phyloP scores from a whole-genome alignment of 345 rosid genomes.

The Acer saccharum region DNA sequence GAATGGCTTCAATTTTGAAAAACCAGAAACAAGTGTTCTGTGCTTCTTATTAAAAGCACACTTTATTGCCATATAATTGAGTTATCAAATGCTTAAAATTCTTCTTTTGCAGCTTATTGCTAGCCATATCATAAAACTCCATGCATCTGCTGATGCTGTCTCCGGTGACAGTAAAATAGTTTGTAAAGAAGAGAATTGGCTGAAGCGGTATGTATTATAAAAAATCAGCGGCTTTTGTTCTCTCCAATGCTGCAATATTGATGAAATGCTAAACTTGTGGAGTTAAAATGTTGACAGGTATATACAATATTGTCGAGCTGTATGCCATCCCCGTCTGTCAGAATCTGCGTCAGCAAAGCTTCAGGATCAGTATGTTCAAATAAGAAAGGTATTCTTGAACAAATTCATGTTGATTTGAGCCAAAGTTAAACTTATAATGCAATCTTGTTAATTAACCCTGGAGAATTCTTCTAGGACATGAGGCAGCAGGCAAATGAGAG shows the following conservation, averaged over 20 bases:
- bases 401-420: not conserved
- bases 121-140: slow-evolving; percentile 88
- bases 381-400: slow-evolving; percentile 66
- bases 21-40: not conserved
- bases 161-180: slow-evolving; percentile 43
- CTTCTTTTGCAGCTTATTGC: slow-evolving; percentile 71
- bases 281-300: slow-evolving; percentile 48
- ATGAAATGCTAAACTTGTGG: slow-evolving; percentile 21
- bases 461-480: slow-evolving; percentile 60
- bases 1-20: not conserved
- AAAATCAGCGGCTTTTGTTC: not conserved
- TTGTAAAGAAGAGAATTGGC: slow-evolving; percentile 91
- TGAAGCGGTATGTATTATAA: slow-evolving; percentile 61
- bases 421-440: not conserved
- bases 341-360: slow-evolving; percentile 71
- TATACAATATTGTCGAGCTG: slow-evolving; percentile 78
- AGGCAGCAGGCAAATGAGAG: slow-evolving; percentile 94
- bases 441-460: slow-evolving; percentile 1
- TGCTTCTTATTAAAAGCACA: not conserved
- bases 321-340: slow-evolving; percentile 84
- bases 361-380: slow-evolving; percentile 78
- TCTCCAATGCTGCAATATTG: not conserved
- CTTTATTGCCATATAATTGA: not conserved
- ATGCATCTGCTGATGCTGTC: slow-evolving; percentile 79
- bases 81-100: slow-evolving; percentile 5